phyloP scores from a whole-genome alignment of 164 flowering plant species.

The Sedum album region DNA sequence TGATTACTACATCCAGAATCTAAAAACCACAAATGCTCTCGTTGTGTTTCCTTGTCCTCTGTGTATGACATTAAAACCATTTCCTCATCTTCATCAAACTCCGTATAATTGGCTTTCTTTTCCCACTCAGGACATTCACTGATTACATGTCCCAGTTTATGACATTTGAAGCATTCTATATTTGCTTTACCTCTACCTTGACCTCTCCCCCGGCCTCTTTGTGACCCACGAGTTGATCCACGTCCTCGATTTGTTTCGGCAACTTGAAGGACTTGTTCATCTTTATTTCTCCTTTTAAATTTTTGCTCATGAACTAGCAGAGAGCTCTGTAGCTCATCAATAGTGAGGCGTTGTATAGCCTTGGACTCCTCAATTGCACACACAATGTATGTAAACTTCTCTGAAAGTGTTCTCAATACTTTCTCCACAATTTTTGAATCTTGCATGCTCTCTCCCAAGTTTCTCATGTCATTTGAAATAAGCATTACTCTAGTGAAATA shows the following conservation, averaged over 20 bases:
- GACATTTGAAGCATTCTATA: no score
- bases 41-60: not conserved
- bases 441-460: not conserved
- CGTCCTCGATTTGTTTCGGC: not conserved
- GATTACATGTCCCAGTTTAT: no score
- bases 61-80: not conserved
- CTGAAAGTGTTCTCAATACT: not conserved
- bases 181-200: not conserved
- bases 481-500: not conserved
- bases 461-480: not conserved
- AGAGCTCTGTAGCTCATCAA: not conserved
- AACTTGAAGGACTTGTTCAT: not conserved
- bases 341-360: not conserved
- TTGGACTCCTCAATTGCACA: slow-evolving; percentile 4
- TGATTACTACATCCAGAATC: not conserved
- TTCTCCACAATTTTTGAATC: not conserved
- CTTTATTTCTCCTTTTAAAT: not conserved
- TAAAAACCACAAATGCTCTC: not conserved
- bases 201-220: not conserved
- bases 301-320: not conserved
- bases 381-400: not conserved
- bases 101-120: no score
- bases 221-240: not conserved
- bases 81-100: not conserved
- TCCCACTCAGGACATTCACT: no score